Evolutionary conservation across 164 flowering plant species (phyloP).

Genomic region (Cinnamomum micranthum): DNA sequence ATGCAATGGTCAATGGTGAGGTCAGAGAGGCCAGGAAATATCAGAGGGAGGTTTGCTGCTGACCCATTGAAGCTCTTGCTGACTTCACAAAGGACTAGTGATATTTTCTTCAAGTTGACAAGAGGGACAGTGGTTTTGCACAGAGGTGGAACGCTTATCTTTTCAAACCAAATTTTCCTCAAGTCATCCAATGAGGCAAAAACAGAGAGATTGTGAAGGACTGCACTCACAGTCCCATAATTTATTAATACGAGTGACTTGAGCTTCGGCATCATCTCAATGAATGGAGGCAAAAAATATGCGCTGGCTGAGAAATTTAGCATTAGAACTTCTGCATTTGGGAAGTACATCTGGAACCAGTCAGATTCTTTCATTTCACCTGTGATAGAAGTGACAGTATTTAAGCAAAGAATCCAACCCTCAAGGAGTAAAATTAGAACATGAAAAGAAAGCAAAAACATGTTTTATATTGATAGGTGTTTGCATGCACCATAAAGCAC

Average conservation of each 20-base stretch:
- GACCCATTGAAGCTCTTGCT: constrained; percentile 30
- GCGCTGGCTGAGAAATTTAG: constrained; percentile 51
- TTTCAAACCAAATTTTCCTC: constrained; percentile 81
- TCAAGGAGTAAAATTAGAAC: background rate
- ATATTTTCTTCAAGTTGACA: constrained; percentile 43
- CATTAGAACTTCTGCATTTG: constrained; percentile 76
- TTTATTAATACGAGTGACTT: constrained; percentile 54
- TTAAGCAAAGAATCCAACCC: background rate
- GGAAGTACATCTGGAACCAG: constrained; percentile 60
- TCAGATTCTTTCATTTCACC: constrained; percentile 73
- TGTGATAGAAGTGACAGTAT: constrained; percentile 12
- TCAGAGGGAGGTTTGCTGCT: constrained; percentile 26
- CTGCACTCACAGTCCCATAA: constrained; percentile 30
- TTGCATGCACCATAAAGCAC: background rate
- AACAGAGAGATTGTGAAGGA: constrained; percentile 39
- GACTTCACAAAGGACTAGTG: constrained; percentile 59
- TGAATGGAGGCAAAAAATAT: constrained; percentile 66
- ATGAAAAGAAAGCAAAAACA: background rate
- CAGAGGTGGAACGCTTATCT: constrained; percentile 37
- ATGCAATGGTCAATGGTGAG: constrained; percentile 72
- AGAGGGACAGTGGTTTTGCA: constrained; percentile 26
- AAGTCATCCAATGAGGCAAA: constrained; percentile 39
- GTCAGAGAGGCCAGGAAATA: constrained; percentile 56
- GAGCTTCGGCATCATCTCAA: constrained; percentile 59
- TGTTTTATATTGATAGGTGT: background rate